These are phyloP conservation scores for Crithidia sp. DNA, from an alignment of 208 protist species.

Conservation along the genomic window DNA sequence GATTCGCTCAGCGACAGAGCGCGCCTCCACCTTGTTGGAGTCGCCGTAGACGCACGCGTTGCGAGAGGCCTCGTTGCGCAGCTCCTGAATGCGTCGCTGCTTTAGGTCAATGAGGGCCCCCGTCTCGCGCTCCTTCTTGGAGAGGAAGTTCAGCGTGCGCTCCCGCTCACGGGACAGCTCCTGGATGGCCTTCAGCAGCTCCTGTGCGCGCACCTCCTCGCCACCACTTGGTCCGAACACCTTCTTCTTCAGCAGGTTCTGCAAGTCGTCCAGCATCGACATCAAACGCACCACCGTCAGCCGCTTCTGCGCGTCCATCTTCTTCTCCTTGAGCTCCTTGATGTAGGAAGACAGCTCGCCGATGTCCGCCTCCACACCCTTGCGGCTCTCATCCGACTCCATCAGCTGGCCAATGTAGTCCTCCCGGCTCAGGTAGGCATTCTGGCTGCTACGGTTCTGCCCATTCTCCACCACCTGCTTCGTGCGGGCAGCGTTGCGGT, in stretches of 20 bases:
- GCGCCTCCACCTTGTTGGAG: constrained; percentile 52
- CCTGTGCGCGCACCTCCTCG: constrained; percentile 65
- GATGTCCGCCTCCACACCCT: constrained; percentile 51
- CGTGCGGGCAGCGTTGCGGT: constrained; percentile 21
- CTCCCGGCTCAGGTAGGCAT: constrained; percentile 39
- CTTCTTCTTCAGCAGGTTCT: constrained; percentile 66
- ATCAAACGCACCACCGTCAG: constrained; percentile 73
- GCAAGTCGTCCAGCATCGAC: constrained; percentile 80
- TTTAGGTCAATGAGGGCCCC: constrained; percentile 70
- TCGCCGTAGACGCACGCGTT: constrained; percentile 51
- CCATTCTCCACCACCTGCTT: constrained; percentile 55
- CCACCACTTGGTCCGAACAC: constrained; percentile 39
- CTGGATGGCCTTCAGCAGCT: constrained; percentile 75
- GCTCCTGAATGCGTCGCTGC: constrained; percentile 62
- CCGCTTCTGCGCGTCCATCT: constrained; percentile 54
- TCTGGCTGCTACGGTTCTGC: constrained; percentile 13
- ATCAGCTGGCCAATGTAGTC: constrained; percentile 69
- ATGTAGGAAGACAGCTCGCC: constrained; percentile 49
- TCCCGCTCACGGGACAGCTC: constrained; percentile 82
- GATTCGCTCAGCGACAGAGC: constrained; percentile 63
- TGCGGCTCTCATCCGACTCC: constrained; percentile 50
- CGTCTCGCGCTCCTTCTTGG: constrained; percentile 75
- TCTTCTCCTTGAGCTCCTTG: constrained; percentile 41
- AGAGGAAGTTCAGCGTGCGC: constrained; percentile 55
- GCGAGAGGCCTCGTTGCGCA: constrained; percentile 60